These are phyloP conservation scores for Fusarium compactum DNA, from an alignment of 2,329 filamentous ascomycete species.

Conservation along the genomic window DNA sequence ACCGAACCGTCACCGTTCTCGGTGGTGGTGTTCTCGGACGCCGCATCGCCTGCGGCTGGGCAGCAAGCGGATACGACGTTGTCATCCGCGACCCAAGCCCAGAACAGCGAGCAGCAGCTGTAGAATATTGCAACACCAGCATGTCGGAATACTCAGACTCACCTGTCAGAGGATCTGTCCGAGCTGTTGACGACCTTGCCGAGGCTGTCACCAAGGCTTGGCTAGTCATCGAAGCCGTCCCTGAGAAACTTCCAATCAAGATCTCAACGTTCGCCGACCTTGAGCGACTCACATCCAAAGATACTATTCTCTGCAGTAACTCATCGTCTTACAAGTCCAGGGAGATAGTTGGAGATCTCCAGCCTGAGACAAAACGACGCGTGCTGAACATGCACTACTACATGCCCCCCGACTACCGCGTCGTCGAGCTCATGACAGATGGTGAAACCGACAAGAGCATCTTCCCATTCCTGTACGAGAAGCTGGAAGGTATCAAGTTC, in stretches of 20 bases:
- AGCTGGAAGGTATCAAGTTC: not conserved
- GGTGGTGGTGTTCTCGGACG: conserved; percentile 13
- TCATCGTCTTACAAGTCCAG: conserved; percentile 18
- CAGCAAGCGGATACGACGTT: conserved; percentile 19
- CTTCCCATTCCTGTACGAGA: conserved; percentile 1
- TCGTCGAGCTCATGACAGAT: conserved; percentile 20
- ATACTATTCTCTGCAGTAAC: conserved; percentile 9
- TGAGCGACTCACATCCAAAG: not conserved
- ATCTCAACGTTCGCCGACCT: conserved; percentile 19
- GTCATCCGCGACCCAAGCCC: conserved; percentile 9
- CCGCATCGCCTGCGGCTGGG: conserved; percentile 17
- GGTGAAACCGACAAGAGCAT: not conserved
- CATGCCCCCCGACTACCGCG: conserved; percentile 2
- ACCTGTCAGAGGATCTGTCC: not conserved
- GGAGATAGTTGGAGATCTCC: not conserved
- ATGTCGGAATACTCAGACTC: conserved; percentile 10
- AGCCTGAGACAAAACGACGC: not conserved
- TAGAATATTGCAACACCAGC: conserved; percentile 9
- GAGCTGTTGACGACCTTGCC: not conserved
- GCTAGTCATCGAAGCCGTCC: conserved; percentile 22
- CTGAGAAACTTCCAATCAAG: conserved; percentile 10
- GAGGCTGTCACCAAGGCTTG: conserved; percentile 7
- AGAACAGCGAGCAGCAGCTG: conserved; percentile 6
- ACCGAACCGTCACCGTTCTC: not conserved
- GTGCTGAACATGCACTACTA: conserved; percentile 26